Conservation (phyloP, 2,329 filamentous ascomycete species). For the Exophiala dermatitidis region DNA sequence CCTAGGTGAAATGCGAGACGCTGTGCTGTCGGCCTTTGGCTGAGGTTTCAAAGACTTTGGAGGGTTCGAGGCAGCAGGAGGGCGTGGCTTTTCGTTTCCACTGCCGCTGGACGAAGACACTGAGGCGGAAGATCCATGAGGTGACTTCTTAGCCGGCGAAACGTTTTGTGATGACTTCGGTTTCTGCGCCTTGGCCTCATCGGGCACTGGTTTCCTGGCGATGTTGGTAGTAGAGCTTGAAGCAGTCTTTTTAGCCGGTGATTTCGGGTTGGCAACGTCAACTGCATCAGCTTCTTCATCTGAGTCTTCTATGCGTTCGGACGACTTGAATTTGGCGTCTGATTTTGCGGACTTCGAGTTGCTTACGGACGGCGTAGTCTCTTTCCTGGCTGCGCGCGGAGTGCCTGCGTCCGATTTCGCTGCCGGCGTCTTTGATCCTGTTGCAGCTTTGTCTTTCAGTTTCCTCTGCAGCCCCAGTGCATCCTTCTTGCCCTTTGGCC, state of each 20-base stretch:
- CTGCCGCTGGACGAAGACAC: conserved; percentile 21
- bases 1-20: conserved; percentile 29
- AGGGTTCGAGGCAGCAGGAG: conserved; percentile 1
- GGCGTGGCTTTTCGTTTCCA: conserved; percentile 19
- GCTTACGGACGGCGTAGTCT: conserved; percentile 29
- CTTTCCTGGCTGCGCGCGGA: conserved; percentile 27
- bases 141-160: conserved; percentile 11
- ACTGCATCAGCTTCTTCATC: conserved; percentile 44
- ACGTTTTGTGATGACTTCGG: conserved; percentile 8
- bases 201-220: conserved; percentile 11
- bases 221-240: background rate
- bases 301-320: conserved; percentile 48
- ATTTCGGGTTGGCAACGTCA: conserved; percentile 31
- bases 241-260: conserved; percentile 6
- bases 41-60: conserved; percentile 19
- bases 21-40: conserved; percentile 9
- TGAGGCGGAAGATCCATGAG: conserved; percentile 23
- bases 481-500: conserved; percentile 12
- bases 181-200: conserved; percentile 3
- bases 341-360: conserved; percentile 29
- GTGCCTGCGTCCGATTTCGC: conserved; percentile 27
- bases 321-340: conserved; percentile 46
- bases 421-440: background rate
- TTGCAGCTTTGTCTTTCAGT: conserved; percentile 29
- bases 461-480: conserved; percentile 33